These are phyloP conservation scores for Suillus alpinus DNA, from an alignment of 768 basidiomycete species.

Conservation along the genomic window DNA sequence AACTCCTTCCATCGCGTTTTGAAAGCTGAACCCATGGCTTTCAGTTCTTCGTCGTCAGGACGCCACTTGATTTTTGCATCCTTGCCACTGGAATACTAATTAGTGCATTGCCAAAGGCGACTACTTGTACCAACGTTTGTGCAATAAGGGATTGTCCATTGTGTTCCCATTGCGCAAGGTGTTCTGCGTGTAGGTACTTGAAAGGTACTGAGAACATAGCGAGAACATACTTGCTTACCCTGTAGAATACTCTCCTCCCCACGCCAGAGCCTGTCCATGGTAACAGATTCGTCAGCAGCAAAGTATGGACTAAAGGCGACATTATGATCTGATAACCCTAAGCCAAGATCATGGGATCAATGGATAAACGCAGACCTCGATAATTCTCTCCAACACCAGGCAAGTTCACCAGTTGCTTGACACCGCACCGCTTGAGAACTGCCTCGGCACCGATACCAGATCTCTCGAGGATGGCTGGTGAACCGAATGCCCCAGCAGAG, in stretches of 20 bases:
- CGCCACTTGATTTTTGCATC: conserved; percentile 24
- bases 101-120: neutral
- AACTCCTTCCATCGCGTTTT: conserved; percentile 17
- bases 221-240: conserved; percentile 30
- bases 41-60: conserved; percentile 18
- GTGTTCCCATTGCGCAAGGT: conserved; percentile 27
- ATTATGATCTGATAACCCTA: conserved; percentile 26
- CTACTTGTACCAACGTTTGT: conserved; percentile 42
- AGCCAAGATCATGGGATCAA: neutral
- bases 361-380: conserved; percentile 22
- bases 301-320: conserved; percentile 30
- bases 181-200: neutral
- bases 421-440: conserved; percentile 25
- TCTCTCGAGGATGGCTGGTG: conserved; percentile 53
- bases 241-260: conserved; percentile 36
- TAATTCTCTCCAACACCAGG: conserved; percentile 44
- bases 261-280: conserved; percentile 45
- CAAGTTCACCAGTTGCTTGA: conserved; percentile 34
- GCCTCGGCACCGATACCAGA: conserved; percentile 40
- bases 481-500: conserved; percentile 40
- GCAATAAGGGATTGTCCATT: conserved; percentile 45
- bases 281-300: conserved; percentile 42
- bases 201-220: neutral
- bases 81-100: conserved; percentile 7
- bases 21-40: conserved; percentile 18